Evolutionary conservation across 495 filamentous ascomycete genomes (phyloP), one percentile per base, ranked within the genome.

Genomic region (Aspergillus nidulans): DNA sequence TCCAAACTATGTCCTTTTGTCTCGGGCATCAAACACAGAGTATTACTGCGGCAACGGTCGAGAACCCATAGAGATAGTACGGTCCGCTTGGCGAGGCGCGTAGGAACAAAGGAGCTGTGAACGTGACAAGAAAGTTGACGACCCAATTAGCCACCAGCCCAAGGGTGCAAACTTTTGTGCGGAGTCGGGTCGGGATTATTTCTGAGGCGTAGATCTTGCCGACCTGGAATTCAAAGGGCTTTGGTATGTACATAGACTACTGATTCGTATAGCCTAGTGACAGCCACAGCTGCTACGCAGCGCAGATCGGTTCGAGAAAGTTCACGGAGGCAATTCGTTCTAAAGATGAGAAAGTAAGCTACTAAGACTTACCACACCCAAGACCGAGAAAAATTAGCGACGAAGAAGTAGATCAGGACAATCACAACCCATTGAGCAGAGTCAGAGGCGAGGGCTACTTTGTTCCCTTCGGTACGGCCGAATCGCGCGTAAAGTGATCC

Each of bases 141-240:
- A 56, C 50, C 57, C 57, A 60, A 26, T 60, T 60, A 5, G 57
- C 57, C 3, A 55, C 44, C 12, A 55, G 46, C 52, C 52, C 57
- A 12, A 60, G 30, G 2, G 52, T 47, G 34, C 52, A 55, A 4
- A 52, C 48, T 25, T 55, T 55, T 4, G 57, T 52, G 6, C 57
- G 57, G 3, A 55, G 12, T 12, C 57, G 39, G 6, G 46, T 55
- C 10, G 57, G 57, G 36, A 55, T 55, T 1, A 60, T 60, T 44
- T 60, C 57, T 0, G 57, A 50, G 4, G 57, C 57, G 40, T 60
- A 60, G 30, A 58, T 53, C 23, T 58, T 58, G n/a, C 56, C 52
- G 13, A 55, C 53, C 53, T 56, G 19, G n/a, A 20, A 39, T 6
- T 7, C 8, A 34, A 34, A 34, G 10, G 15, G 30, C 5, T 5